Percentiles rank a stretch among this genome's conserved stretches.
These are phyloP conservation scores for Candida rishiriensis DNA, from an alignment of 805 yeast genomes.

Conservation along the genomic window DNA sequence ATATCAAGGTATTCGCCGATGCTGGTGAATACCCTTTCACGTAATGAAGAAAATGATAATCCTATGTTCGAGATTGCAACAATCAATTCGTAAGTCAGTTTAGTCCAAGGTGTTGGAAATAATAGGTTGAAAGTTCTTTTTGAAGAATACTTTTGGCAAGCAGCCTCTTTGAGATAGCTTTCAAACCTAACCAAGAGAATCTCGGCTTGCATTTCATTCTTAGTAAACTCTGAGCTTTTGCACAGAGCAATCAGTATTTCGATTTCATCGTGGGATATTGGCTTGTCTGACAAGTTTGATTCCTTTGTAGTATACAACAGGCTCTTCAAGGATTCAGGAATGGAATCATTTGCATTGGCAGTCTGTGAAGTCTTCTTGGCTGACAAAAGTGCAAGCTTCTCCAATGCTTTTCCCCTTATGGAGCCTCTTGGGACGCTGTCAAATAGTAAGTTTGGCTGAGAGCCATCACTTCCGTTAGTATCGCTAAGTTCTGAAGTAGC, in stretches of 20 bases:
- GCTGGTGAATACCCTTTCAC: constrained; percentile 4
- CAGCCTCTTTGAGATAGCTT: constrained; percentile 41
- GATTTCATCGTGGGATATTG: constrained; percentile 31
- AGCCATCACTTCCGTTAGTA: too few relatives aligned
- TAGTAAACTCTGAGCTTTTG: constrained; percentile 34
- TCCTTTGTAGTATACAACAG: constrained; percentile 16
- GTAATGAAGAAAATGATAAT: constrained; percentile 13
- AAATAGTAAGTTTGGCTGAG: background rate
- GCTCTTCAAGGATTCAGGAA: constrained; percentile 22
- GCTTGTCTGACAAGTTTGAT: constrained; percentile 10
- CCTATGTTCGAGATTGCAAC: constrained; percentile 29
- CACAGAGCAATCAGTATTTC: constrained; percentile 58
- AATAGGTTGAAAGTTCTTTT: constrained; percentile 22
- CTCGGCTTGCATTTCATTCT: constrained; percentile 37
- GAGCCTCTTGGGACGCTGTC: constrained; percentile 32
- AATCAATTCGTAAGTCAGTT: constrained; percentile 32
- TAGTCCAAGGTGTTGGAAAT: constrained; percentile 40
- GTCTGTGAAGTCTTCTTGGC: constrained; percentile 19
- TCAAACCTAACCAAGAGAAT: constrained; percentile 41
- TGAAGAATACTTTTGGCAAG: constrained; percentile 36
- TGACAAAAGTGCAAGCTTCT: constrained; percentile 31
- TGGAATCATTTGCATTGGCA: constrained; percentile 15
- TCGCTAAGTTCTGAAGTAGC: too few relatives aligned
- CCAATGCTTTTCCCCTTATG: constrained; percentile 34
- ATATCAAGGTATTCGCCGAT: constrained; percentile 8